Evolutionary conservation across 345 rosid genomes (phyloP), one percentile per base, ranked within the genome.

Genomic region (Alliaria petiolata): DNA sequence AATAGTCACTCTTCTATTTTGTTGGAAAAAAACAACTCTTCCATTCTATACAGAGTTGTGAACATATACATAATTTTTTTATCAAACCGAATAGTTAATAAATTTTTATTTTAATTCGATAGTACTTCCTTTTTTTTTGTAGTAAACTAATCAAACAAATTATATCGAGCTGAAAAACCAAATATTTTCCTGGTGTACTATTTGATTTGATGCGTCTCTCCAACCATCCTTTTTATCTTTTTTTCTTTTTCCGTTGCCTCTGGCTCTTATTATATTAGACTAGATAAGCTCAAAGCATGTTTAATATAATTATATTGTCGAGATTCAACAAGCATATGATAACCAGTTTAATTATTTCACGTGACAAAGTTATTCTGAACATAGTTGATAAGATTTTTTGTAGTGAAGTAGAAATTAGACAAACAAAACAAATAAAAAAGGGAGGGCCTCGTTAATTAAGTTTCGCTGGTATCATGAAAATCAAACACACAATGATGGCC

Each of bases 251-350:
- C 19, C 19, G 7, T 34, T 19, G 52, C 46, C n/a, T n/a, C n/a
- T n/a, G n/a, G n/a, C 35, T 34, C 44, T n/a, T n/a, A n/a, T 56
- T 44, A 22, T 22, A 20, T 20, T 6, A 57, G 45, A 56, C 72
- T 33, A 57, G 31, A 56, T 26, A 30, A 57, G 65, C 46, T 45
- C 25, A 69, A 69, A 43, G 2, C 75, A 70, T 61, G 38, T 60
- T n/a, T n/a, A n/a, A n/a, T n/a, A n/a, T n/a, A n/a, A n/a, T n/a
- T n/a, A n/a, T n/a, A n/a, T n/a, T 70, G 60, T 60, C 67, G n/a
- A 59, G 50, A 16, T 12, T 38, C 67, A 59, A 60, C 61, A 39
- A 28, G 38, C 5, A 26, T 60, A 50, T 60, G 75, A 60, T 20
- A 6, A 39, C 3, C 3, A 4, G 4, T 17, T 7, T 13, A 40